Percentiles rank a stretch among this genome's conserved stretches.
Evolutionary conservation across 306 rosid genomes (phyloP).

Genomic region (Citrullus mucosospermus): DNA sequence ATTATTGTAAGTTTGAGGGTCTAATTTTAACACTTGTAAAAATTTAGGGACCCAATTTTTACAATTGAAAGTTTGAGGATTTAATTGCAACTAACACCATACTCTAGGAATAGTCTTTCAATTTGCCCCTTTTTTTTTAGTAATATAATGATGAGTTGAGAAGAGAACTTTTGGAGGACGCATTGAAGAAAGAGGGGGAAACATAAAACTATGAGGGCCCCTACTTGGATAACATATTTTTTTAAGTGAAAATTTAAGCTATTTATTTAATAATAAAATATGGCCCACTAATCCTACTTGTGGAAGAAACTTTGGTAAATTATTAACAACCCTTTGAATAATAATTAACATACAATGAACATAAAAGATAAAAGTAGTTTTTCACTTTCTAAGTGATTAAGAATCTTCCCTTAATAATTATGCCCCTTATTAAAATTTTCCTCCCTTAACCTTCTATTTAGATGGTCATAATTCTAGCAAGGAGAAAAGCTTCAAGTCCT

Average conservation of each 20-base stretch:
- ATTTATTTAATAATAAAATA: not conserved
- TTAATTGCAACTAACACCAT: too few relatives aligned
- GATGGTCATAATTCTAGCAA: not conserved
- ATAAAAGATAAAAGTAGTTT: not conserved
- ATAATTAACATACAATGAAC: not conserved
- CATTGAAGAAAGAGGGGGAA: not conserved
- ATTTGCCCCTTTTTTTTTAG: too few relatives aligned
- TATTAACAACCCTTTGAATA: not conserved
- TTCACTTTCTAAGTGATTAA: not conserved
- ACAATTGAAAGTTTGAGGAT: too few relatives aligned
- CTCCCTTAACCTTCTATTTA: not conserved
- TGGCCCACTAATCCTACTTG: not conserved
- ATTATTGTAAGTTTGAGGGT: too few relatives aligned
- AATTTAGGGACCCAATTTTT: too few relatives aligned
- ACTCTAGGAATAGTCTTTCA: too few relatives aligned
- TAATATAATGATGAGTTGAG: not conserved
- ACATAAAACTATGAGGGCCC: not conserved
- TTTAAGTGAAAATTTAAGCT: not conserved
- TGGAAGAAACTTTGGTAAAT: constrained; percentile 4
- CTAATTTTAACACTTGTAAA: too few relatives aligned
- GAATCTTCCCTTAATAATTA: not conserved
- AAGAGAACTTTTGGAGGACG: not conserved
- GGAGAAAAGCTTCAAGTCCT: too few relatives aligned
- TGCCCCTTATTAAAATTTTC: not conserved
- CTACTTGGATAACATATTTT: not conserved